Conservation (phyloP, 306 rosid species). For the Sechiopsis laciniata region DNA sequence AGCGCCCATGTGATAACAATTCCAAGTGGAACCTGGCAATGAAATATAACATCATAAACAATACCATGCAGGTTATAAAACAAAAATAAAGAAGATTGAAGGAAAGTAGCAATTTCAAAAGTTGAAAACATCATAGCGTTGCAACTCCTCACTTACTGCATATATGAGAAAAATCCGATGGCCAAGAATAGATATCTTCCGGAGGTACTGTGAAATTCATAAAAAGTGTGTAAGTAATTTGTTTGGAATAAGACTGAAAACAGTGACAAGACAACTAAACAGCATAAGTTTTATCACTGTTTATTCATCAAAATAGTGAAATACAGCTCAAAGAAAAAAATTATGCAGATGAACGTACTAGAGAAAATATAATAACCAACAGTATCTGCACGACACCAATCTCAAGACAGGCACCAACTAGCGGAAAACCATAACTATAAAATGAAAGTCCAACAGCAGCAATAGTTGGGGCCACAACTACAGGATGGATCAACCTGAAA, state of each 20-base stretch:
- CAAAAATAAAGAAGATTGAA: background rate
- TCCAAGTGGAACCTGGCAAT: conserved; percentile 87
- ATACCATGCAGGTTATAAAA: background rate
- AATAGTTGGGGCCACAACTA: conserved; percentile 91
- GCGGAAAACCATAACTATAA: conserved; percentile 86
- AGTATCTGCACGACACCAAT: conserved; percentile 91
- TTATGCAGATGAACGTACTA: conserved; percentile 55
- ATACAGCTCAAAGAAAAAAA: conserved; percentile 5
- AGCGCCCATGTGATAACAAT: conserved; percentile 91
- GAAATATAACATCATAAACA: conserved; percentile 19
- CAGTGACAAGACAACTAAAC: background rate
- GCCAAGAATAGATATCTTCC: conserved; percentile 87
- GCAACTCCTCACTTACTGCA: conserved; percentile 54
- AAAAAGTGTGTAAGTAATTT: conserved; percentile 19
- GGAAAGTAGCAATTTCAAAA: conserved; percentile 8
- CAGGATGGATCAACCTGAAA: conserved; percentile 93
- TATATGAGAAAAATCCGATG: conserved; percentile 91
- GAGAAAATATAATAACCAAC: conserved; percentile 72
- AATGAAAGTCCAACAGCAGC: conserved; percentile 99
- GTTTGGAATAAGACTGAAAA: background rate
- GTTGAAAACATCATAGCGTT: background rate
- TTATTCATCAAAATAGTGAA: background rate
- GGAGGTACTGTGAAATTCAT: conserved; percentile 62
- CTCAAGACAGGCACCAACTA: conserved; percentile 88
- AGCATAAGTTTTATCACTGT: background rate